Conservation (phyloP, 805 yeast genomes). For the Suhomyces xylopsoci region DNA sequence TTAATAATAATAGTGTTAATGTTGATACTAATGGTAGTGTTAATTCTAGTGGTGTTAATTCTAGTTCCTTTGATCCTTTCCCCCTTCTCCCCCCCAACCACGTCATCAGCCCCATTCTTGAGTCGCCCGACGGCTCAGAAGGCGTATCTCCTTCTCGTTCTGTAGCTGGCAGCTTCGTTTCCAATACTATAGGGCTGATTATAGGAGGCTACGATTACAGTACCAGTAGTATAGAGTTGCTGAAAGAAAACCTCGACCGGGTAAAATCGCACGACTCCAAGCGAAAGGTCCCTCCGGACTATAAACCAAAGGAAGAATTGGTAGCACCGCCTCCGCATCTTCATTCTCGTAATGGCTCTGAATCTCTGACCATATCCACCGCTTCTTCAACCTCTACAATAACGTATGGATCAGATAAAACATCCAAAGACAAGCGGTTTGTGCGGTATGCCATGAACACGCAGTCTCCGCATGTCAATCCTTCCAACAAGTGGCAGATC, state of each 20-base stretch:
- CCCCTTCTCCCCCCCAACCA: slow-evolving; percentile 2
- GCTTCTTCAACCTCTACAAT: slow-evolving; percentile 30
- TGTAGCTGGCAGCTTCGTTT: slow-evolving; percentile 14
- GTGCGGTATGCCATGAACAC: slow-evolving; percentile 43
- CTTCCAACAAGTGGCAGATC: slow-evolving; percentile 65
- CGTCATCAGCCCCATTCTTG: slow-evolving; percentile 16
- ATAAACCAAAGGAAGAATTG: not conserved
- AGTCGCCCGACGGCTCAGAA: slow-evolving; percentile 10
- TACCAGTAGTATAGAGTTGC: slow-evolving; percentile 17
- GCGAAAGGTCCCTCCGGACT: not conserved
- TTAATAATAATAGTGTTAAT: too few species aligned
- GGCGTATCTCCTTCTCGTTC: slow-evolving; percentile 18
- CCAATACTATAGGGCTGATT: slow-evolving; percentile 27
- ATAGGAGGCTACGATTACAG: slow-evolving; percentile 29
- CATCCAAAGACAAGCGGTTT: slow-evolving; percentile 38
- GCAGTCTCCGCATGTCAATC: slow-evolving; percentile 16
- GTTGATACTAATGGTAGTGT: too few species aligned
- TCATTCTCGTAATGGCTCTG: slow-evolving; percentile 35
- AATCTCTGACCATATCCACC: slow-evolving; percentile 31
- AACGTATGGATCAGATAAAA: slow-evolving; percentile 22
- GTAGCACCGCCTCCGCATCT: slow-evolving; percentile 1
- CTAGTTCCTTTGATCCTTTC: not conserved
- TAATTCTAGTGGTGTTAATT: too few species aligned
- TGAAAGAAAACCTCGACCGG: slow-evolving; percentile 1
- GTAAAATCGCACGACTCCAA: slow-evolving; percentile 1